A percentile compares a stretch with the other conserved stretches of the same genome.
phyloP scores from a whole-genome alignment of 2,329 filamentous ascomycete genomes.

The Aspergillus alliaceus region DNA sequence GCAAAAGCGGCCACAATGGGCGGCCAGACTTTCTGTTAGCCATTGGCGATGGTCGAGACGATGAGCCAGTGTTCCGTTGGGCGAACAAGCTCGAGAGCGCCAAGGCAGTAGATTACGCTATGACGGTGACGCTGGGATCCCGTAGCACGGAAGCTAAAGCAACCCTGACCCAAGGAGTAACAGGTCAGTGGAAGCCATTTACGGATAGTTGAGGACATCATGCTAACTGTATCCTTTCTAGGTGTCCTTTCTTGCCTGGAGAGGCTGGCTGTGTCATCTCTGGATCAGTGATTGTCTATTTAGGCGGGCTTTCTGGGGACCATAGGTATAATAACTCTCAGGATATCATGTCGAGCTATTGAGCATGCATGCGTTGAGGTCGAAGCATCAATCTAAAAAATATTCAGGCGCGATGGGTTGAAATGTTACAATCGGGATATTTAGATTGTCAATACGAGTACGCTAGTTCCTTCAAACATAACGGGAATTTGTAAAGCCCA shows the following conservation, averaged over 20 bases:
- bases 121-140: conserved; percentile 82
- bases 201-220: not conserved
- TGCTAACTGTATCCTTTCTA: conserved; percentile 25
- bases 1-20: conserved; percentile 43
- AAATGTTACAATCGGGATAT: not conserved
- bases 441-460: not conserved
- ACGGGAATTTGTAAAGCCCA: no score
- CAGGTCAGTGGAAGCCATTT: conserved; percentile 59
- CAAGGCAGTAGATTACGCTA: conserved; percentile 65
- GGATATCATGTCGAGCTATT: not conserved
- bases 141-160: conserved; percentile 84
- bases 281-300: not conserved
- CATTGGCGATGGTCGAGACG: conserved; percentile 85
- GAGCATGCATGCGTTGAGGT: not conserved
- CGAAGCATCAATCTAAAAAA: not conserved
- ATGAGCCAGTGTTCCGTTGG: conserved; percentile 93
- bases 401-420: not conserved
- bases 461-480: not conserved
- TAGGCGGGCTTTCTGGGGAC: not conserved
- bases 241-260: conserved; percentile 56
- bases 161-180: conserved; percentile 87
- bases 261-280: conserved; percentile 45
- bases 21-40: conserved; percentile 82
- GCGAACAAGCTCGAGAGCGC: conserved; percentile 71
- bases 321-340: not conserved